These are phyloP conservation scores for Neofusicoccum umdonicola DNA, from an alignment of 2,329 filamentous ascomycete genomes.

Conservation along the genomic window DNA sequence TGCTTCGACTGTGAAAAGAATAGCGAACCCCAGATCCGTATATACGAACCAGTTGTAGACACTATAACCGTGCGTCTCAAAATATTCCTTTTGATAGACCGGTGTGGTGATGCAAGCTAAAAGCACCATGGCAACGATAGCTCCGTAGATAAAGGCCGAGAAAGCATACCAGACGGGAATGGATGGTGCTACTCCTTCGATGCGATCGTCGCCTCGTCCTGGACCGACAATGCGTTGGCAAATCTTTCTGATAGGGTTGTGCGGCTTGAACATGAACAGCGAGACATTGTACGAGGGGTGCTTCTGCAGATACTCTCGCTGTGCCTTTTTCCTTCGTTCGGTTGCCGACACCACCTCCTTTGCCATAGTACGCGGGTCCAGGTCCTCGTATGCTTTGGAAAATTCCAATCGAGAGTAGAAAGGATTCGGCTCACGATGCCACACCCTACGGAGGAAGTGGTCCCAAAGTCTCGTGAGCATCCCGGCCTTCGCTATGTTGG, in stretches of 20 bases:
- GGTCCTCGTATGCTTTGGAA: constrained; percentile 67
- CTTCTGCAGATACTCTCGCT: constrained; percentile 82
- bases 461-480: constrained; percentile 61
- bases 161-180: constrained; percentile 89
- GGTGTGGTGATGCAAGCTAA: constrained; percentile 93
- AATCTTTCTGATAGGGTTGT: constrained; percentile 72
- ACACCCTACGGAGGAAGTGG: constrained; percentile 56
- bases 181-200: constrained; percentile 86
- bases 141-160: constrained; percentile 88
- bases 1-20: constrained; percentile 82
- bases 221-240: constrained; percentile 92
- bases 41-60: constrained; percentile 89
- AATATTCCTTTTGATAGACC: constrained; percentile 88
- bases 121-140: constrained; percentile 96
- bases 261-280: constrained; percentile 78
- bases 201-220: constrained; percentile 78
- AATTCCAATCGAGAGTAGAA: constrained; percentile 85
- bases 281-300: constrained; percentile 93
- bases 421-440: constrained; percentile 78
- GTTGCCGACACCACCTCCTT: constrained; percentile 84
- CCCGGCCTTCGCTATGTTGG: constrained; percentile 51
- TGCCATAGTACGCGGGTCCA: constrained; percentile 85
- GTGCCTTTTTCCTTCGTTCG: constrained; percentile 78
- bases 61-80: constrained; percentile 58
- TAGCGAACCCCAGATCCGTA: constrained; percentile 85